Conservation (phyloP, 2,329 filamentous ascomycete species). For the Pleomassaria siparia region DNA sequence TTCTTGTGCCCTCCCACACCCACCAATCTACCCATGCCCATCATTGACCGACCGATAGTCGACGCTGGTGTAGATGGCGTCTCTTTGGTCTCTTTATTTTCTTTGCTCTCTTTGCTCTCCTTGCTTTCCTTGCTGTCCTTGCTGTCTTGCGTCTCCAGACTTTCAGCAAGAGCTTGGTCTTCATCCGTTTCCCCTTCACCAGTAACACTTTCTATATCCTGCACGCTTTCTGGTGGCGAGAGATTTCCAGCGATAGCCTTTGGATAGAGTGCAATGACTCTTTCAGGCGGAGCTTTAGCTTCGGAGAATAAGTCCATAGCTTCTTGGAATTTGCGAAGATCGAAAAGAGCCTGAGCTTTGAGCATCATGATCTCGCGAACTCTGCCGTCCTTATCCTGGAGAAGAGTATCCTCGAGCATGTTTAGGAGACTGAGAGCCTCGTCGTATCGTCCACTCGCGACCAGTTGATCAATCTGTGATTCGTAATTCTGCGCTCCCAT, state of each 20-base stretch:
- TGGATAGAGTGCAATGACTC: constrained; percentile 84
- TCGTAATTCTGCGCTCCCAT: constrained; percentile 95
- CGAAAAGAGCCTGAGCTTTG: constrained; percentile 85
- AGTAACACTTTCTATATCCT: constrained; percentile 46
- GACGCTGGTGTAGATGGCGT: constrained; percentile 24
- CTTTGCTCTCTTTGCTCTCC: constrained; percentile 20
- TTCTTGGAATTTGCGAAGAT: constrained; percentile 77
- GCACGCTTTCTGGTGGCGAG: constrained; percentile 61
- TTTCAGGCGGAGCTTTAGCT: constrained; percentile 84
- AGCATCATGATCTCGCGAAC: constrained; percentile 85
- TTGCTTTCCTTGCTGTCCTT: constrained; percentile 14
- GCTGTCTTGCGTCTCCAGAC: constrained; percentile 21
- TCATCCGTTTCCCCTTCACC: constrained; percentile 33
- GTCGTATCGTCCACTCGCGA: constrained; percentile 73
- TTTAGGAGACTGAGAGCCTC: constrained; percentile 87
- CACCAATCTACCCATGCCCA: constrained; percentile 53
- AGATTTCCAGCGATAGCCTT: constrained; percentile 79
- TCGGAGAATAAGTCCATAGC: constrained; percentile 90
- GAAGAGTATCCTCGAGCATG: constrained; percentile 89
- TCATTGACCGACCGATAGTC: constrained; percentile 44
- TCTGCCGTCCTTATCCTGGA: constrained; percentile 78
- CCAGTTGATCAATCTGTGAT: constrained; percentile 79
- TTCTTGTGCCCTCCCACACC: constrained; percentile 50
- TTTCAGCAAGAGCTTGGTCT: neutral
- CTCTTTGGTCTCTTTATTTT: constrained; percentile 10